phyloP scores from a whole-genome alignment of 2,329 filamentous ascomycete genomes.

The Sporothrix inflata region DNA sequence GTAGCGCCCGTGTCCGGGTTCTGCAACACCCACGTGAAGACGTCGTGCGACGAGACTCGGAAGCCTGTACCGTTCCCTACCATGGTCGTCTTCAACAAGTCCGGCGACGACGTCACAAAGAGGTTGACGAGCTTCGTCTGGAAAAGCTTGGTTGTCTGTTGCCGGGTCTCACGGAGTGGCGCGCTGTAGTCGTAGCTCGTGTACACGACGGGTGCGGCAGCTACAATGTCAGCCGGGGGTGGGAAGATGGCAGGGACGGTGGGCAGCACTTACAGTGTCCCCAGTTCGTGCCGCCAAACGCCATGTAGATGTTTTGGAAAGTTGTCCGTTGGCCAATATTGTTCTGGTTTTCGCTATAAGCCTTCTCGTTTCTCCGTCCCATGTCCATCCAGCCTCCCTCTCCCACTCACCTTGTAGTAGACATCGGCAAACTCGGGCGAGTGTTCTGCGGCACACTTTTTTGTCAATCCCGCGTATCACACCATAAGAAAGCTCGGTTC shows the following conservation, averaged over 20 bases:
- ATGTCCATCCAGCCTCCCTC: background rate
- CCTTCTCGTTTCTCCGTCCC: background rate
- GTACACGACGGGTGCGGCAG: conserved; percentile 54
- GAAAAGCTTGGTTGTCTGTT: conserved; percentile 56
- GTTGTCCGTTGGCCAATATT: conserved; percentile 56
- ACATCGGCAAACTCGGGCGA: conserved; percentile 55
- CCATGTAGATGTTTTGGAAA: conserved; percentile 48
- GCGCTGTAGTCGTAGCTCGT: conserved; percentile 51
- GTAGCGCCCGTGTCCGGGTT: conserved; percentile 54
- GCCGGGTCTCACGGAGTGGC: conserved; percentile 56
- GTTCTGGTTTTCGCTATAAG: conserved; percentile 39
- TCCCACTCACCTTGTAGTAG: conserved; percentile 50
- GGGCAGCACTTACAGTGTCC: conserved; percentile 50
- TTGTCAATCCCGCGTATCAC: background rate
- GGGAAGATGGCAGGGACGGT: background rate
- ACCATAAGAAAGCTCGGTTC: background rate
- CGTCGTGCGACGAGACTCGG: conserved; percentile 42
- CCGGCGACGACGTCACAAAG: conserved; percentile 56
- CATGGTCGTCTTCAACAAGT: conserved; percentile 57
- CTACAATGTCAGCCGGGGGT: conserved; percentile 29
- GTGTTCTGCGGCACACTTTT: conserved; percentile 48
- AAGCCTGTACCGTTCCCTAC: conserved; percentile 56
- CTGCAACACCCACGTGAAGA: conserved; percentile 56
- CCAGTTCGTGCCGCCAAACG: conserved; percentile 81
- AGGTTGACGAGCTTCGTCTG: conserved; percentile 59